Conservation (phyloP, 805 yeast species). For the Alloascoidea hylecoeti region DNA sequence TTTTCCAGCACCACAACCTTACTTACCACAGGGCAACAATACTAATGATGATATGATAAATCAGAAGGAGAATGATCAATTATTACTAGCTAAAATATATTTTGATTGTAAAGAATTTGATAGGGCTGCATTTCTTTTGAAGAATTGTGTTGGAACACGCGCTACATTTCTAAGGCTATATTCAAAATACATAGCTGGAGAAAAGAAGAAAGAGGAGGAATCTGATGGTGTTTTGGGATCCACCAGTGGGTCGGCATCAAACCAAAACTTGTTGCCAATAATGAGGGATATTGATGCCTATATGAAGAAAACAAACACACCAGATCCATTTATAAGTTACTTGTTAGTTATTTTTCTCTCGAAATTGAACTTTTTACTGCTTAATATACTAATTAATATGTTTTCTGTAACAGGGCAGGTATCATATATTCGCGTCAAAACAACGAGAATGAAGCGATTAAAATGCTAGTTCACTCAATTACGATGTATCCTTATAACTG, state of each 20-base stretch:
- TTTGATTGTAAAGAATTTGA: constrained; percentile 80
- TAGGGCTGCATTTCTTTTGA: constrained; percentile 50
- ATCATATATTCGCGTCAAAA: constrained; percentile 22
- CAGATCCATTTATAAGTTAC: constrained; percentile 54
- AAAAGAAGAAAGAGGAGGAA: constrained; percentile 58
- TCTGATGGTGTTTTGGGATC: constrained; percentile 48
- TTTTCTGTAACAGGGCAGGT: too few relatives aligned
- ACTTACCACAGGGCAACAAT: not conserved
- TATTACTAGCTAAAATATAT: constrained; percentile 53
- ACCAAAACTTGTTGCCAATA: constrained; percentile 18
- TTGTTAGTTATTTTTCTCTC: constrained; percentile 55
- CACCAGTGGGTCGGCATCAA: constrained; percentile 14
- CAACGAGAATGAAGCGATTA: constrained; percentile 45
- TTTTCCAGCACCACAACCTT: not conserved
- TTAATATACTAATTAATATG: too few relatives aligned
- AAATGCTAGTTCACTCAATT: constrained; percentile 45
- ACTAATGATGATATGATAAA: constrained; percentile 9
- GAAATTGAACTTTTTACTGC: constrained; percentile 16
- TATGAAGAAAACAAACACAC: constrained; percentile 10
- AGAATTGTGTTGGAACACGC: constrained; percentile 32
- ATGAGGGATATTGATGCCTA: constrained; percentile 24
- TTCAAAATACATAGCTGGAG: constrained; percentile 60
- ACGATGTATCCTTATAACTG: constrained; percentile 72
- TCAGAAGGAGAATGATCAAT: constrained; percentile 24
- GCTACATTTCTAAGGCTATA: constrained; percentile 54